Conservation (phyloP, 148 eudicot species). For the Selenicereus undatus region DNA sequence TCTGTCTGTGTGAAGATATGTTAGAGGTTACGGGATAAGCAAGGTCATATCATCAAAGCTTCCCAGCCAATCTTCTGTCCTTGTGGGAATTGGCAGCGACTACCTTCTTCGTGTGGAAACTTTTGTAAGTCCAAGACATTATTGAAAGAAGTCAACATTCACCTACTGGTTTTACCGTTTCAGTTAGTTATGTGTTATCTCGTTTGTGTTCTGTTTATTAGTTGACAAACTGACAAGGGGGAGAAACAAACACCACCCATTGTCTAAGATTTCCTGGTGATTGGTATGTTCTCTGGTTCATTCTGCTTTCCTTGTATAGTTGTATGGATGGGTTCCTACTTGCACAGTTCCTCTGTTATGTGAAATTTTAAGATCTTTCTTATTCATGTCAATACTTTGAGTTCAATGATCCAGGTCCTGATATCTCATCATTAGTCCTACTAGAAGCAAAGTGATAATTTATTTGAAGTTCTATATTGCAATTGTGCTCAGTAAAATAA, state of each 20-base stretch:
- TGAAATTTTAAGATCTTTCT: not conserved
- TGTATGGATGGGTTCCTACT: not conserved
- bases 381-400: not conserved
- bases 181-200: not conserved
- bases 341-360: not conserved
- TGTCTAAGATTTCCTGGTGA: constrained; percentile 90
- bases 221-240: constrained; percentile 90
- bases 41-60: too few species aligned
- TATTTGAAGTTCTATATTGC: not conserved
- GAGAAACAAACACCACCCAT: too few species aligned
- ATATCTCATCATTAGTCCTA: not conserved
- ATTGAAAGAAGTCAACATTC: too few species aligned
- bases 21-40: too few species aligned
- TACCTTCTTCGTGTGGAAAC: too few species aligned
- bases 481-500: too few species aligned
- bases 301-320: not conserved
- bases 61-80: too few species aligned
- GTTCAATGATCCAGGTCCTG: not conserved
- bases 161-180: constrained; percentile 1
- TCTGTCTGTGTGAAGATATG: too few species aligned
- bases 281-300: constrained; percentile 51
- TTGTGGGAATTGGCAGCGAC: too few species aligned
- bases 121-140: too few species aligned
- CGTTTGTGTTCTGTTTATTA: constrained; percentile 26
- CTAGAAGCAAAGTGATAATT: not conserved